Conservation (phyloP, 441 rosid species). For the Melastoma candidum region DNA sequence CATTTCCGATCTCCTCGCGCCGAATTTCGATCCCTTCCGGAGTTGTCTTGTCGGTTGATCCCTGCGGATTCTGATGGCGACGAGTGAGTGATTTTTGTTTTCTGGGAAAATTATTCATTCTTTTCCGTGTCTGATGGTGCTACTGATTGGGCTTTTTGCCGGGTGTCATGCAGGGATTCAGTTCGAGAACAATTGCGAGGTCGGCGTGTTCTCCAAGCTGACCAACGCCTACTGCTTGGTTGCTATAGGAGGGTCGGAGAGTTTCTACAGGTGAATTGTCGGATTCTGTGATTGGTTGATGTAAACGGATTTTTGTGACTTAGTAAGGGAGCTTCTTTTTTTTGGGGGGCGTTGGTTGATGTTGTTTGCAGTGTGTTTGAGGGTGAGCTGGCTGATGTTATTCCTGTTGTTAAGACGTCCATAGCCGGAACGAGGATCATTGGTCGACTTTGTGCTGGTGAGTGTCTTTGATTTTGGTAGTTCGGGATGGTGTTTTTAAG, state of each 20-base stretch:
- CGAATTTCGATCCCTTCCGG: too few species aligned
- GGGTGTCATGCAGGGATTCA: constrained; percentile 45
- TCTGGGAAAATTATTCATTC: too few species aligned
- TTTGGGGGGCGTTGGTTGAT: constrained; percentile 6
- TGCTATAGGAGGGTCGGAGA: constrained; percentile 88
- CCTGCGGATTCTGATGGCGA: too few species aligned
- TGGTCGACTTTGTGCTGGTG: constrained; percentile 89
- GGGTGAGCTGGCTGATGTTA: constrained; percentile 63
- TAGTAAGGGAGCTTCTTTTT: too few species aligned
- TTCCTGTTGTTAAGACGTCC: constrained; percentile 86
- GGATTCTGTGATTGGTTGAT: not conserved
- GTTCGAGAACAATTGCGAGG: constrained; percentile 85
- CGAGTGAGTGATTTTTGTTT: too few species aligned
- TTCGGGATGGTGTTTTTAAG: too few species aligned
- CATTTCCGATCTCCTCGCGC: too few species aligned
- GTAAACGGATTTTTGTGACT: constrained; percentile 1
- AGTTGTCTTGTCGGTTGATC: too few species aligned
- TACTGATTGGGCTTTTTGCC: too few species aligned
- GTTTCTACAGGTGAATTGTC: constrained; percentile 56
- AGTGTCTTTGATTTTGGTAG: not conserved
- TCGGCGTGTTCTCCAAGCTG: constrained; percentile 94
- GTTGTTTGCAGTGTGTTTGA: constrained; percentile 48
- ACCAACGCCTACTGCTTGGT: constrained; percentile 96
- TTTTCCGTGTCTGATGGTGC: too few species aligned
- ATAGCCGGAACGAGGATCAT: constrained; percentile 73